Evolutionary conservation across 1,139 yeast species (phyloP).

Genomic region (Scheffersomyces insectosa): DNA sequence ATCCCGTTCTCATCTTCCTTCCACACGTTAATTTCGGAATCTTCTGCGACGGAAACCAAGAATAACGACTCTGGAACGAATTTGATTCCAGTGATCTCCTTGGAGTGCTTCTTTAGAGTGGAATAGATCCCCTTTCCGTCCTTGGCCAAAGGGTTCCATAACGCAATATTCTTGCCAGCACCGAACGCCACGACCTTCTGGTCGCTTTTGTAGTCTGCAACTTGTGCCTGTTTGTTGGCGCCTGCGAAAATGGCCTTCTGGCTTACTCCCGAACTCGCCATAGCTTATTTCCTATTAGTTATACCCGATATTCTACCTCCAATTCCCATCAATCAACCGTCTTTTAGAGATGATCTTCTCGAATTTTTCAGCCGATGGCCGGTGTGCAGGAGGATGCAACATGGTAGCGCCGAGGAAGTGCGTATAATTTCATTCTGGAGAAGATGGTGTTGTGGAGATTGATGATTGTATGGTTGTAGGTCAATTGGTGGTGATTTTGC

Average conservation of each 20-base stretch:
- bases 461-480: no score
- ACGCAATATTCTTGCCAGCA: conserved; percentile 69
- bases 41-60: conserved; percentile 68
- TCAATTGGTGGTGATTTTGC: no score
- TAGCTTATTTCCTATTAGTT: neutral
- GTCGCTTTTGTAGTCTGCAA: conserved; percentile 53
- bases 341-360: conserved; percentile 4
- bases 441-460: no score
- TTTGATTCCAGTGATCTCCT: conserved; percentile 58
- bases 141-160: conserved; percentile 62
- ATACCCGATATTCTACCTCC: conserved; percentile 1
- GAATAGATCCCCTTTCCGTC: conserved; percentile 46
- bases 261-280: conserved; percentile 1
- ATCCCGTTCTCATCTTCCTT: conserved; percentile 15
- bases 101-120: conserved; percentile 60
- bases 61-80: conserved; percentile 50
- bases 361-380: neutral
- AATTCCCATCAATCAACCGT: neutral
- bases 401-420: no score
- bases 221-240: conserved; percentile 73
- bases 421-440: no score
- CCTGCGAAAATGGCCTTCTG: conserved; percentile 73
- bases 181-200: conserved; percentile 66
- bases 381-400: no score
- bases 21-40: conserved; percentile 66